Conservation (phyloP, 225 moss, liverwort and hornwort species). For the Climacium dendroides region DNA sequence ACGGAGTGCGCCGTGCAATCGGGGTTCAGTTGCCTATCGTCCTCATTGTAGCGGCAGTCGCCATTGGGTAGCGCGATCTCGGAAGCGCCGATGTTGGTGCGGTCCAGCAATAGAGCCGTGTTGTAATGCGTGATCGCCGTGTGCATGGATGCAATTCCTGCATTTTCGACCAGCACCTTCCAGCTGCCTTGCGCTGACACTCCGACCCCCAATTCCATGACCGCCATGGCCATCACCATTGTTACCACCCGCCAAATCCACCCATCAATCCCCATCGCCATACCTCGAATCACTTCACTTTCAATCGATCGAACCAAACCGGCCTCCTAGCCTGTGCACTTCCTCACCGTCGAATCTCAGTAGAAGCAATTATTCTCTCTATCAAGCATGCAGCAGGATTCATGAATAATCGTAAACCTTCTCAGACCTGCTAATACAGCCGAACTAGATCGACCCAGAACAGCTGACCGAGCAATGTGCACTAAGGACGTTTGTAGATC, state of each 20-base stretch:
- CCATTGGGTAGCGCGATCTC: conserved; percentile 16
- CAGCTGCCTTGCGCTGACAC: conserved; percentile 16
- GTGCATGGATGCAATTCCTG: conserved; percentile 30
- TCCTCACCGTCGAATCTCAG: not conserved
- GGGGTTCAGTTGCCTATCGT: not conserved
- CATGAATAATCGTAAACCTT: not conserved
- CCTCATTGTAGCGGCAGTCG: not conserved
- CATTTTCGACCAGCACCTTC: not conserved
- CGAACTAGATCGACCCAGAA: not conserved
- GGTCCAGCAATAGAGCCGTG: conserved; percentile 19
- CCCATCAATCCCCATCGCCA: not conserved
- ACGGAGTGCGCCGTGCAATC: conserved; percentile 48
- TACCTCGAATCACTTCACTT: not conserved
- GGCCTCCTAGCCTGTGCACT: too few species aligned
- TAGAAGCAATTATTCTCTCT: not conserved
- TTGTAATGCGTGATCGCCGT: conserved; percentile 25
- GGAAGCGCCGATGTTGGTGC: conserved; percentile 28
- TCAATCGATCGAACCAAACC: not conserved
- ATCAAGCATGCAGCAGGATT: not conserved
- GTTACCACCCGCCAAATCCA: not conserved
- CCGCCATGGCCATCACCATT: not conserved
- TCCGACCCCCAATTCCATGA: not conserved
- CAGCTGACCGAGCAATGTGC: not conserved
- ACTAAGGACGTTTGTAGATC: not conserved
- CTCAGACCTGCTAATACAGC: not conserved